Base-by-base conservation (phyloP, 1,284 basidiomycete genomes). In the Melanopsichium pennsylvanicum region DNA sequence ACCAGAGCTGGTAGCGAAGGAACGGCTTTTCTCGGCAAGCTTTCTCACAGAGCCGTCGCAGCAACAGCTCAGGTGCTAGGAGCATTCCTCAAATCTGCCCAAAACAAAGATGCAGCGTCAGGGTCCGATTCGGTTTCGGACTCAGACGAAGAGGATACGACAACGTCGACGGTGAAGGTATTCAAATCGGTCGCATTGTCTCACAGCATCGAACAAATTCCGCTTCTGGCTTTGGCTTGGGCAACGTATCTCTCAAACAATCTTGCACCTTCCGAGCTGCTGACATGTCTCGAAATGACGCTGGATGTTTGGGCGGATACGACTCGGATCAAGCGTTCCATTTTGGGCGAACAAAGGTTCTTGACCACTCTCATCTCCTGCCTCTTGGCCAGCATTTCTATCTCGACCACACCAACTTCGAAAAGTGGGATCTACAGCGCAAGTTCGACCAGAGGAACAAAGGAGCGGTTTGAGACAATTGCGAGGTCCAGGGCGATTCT, bases 301-400 rank as follows among this genome's bases (percentile, higher is more conserved):
- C 45, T 62, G 9, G 42, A 57, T 1, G 18, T 2, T 0, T 71
- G 69, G 69, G 32, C 58, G 1, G 50, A 52, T 10, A 2, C 13
- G 4, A 19, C 21, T 2, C 46, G 62, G 0, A 41, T 67, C 39
- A 35, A 31, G 12, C 51, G 43, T 23, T 32, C 44, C 11, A 22
- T 49, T 0, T 2, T 48, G 10, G 34, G 47, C n/a, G 34, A 55
- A 16, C 44, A 63, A 26, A 2, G 54, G 90, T 90, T 89, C 79
- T 76, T 90, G 19, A 91, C 92, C 0, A 83, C 87, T 4, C 82
- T 91, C 1, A 84, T 94, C 12, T 83, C 94, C 2, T 82, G 90
- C 18, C 87, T 2, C 64, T 83, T 8, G 82, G 84, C 16, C 85
- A 87, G 27, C 31, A 2, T 56, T 6, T 10, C 37, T 9, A 1